Evolutionary conservation across 2,329 filamentous ascomycete genomes (phyloP).

Genomic region (Seiridium cupressi): DNA sequence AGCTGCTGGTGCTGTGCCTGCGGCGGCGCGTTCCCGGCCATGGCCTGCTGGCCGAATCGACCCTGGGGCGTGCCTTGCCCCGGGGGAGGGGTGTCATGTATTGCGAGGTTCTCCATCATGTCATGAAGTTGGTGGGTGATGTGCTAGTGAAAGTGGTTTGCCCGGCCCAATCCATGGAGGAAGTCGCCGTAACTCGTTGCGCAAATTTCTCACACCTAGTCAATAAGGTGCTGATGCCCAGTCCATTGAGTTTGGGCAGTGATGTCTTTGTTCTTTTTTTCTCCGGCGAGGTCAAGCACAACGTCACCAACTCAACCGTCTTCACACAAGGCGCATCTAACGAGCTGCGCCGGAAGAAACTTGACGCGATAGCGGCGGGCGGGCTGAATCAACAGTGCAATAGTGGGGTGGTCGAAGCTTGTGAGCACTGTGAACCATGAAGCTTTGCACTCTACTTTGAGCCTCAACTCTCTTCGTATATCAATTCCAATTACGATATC

Average conservation of each 20-base stretch:
- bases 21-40: slow-evolving; percentile 22
- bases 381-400: background rate
- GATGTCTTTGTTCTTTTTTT: background rate
- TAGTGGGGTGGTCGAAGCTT: background rate
- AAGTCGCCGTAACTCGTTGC: background rate
- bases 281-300: background rate
- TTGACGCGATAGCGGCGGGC: slow-evolving; percentile 11
- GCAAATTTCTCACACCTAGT: background rate
- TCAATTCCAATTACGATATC: too few species aligned
- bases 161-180: slow-evolving; percentile 13
- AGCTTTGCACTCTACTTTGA: too few species aligned
- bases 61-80: slow-evolving; percentile 25
- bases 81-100: slow-evolving; percentile 46
- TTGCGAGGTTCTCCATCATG: slow-evolving; percentile 53
- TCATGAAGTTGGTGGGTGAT: slow-evolving; percentile 17
- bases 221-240: background rate
- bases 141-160: slow-evolving; percentile 5
- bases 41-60: slow-evolving; percentile 18
- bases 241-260: background rate
- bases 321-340: background rate
- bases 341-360: slow-evolving; percentile 11
- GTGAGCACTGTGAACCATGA: background rate
- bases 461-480: too few species aligned
- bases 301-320: slow-evolving; percentile 1
- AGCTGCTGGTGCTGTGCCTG: slow-evolving; percentile 60